Base-by-base conservation (phyloP, 345 rosid species). In the Linum usitatissimum region DNA sequence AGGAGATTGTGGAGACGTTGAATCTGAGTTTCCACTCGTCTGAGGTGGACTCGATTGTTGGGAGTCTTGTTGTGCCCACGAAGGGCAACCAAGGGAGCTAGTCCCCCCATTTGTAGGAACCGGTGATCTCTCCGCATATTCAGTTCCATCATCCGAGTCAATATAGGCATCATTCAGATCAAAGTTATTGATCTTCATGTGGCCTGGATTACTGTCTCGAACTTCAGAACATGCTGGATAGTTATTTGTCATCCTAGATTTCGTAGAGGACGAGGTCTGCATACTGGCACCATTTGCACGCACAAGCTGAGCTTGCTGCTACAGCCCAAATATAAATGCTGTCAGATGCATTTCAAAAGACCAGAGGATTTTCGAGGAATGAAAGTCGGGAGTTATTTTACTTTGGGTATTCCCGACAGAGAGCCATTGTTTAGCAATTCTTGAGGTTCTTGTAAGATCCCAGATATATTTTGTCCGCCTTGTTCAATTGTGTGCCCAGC, bases 41-140 rank as follows among this genome's bases (percentile, higher is more conserved):
- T 83, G 99, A 39, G 95, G 99, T 63, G 99, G 99, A 73, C 97
- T 94, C 59, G 96, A 84, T 80, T 86, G 99, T 68, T 82, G 95
- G 53, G 88, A 87, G 63, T 82, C 86, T 54, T 78, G 90, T 68
- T 72, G 91, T 63, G 81, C 69, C 96, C 96, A 94, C 17, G 91
- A 80, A 69, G 95, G 91, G 73, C 81, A 87, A 76, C 84, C 97
- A 70, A 81, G 78, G 49, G 97, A 83, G 70, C 85, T 78, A 57
- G 83, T 76, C 36, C 79, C 84, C 54, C 69, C 73, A 76, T 84
- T 94, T 58, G 72, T 72, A 64, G 81, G 82, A 69, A 74, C 75
- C 30, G 92, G 83, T 9, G 85, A 90, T 75, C 92, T 85, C 66
- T 87, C 97, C 38, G 74, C 23, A 66, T 90, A 86, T 66, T 83